These are phyloP conservation scores for Monosporascus sp. DNA, from an alignment of 2,329 filamentous ascomycete genomes.

Conservation along the genomic window DNA sequence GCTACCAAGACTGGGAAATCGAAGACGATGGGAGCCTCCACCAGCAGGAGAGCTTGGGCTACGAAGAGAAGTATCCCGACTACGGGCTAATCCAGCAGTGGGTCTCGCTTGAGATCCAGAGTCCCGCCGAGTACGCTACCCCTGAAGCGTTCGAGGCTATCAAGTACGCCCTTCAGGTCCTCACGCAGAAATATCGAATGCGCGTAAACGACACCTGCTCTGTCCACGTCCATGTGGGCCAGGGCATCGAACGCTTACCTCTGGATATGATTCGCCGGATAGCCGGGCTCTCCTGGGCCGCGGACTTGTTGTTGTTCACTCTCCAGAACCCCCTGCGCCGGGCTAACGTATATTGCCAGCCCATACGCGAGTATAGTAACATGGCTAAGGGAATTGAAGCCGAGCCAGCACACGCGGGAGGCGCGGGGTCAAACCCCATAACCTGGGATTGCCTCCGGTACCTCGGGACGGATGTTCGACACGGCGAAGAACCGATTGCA, in stretches of 20 bases:
- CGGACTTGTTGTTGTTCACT: slow-evolving; percentile 12
- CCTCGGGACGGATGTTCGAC: slow-evolving; percentile 3
- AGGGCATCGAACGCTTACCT: slow-evolving; percentile 5
- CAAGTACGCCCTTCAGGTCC: slow-evolving; percentile 6
- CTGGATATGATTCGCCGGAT: slow-evolving; percentile 11
- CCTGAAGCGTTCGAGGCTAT: slow-evolving; percentile 7
- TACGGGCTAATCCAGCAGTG: slow-evolving; percentile 1
- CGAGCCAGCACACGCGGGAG: background rate
- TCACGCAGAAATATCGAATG: slow-evolving; percentile 6
- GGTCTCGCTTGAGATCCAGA: slow-evolving; percentile 7
- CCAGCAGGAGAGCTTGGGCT: background rate
- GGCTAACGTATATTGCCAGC: slow-evolving; percentile 1
- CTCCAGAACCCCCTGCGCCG: slow-evolving; percentile 9
- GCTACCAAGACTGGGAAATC: background rate
- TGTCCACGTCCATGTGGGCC: slow-evolving; percentile 18
- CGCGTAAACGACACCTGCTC: slow-evolving; percentile 9
- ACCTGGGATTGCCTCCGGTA: slow-evolving; percentile 2
- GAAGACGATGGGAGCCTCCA: background rate
- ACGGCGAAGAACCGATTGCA: slow-evolving; percentile 9
- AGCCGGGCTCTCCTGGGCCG: slow-evolving; percentile 9
- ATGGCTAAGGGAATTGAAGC: background rate
- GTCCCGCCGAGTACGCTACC: slow-evolving; percentile 5
- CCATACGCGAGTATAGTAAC: slow-evolving; percentile 5
- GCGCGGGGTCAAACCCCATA: background rate
- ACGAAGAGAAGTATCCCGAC: background rate